phyloP scores from a whole-genome alignment of 2,329 filamentous ascomycete species.

The Pseudogymnoascus sp. region DNA sequence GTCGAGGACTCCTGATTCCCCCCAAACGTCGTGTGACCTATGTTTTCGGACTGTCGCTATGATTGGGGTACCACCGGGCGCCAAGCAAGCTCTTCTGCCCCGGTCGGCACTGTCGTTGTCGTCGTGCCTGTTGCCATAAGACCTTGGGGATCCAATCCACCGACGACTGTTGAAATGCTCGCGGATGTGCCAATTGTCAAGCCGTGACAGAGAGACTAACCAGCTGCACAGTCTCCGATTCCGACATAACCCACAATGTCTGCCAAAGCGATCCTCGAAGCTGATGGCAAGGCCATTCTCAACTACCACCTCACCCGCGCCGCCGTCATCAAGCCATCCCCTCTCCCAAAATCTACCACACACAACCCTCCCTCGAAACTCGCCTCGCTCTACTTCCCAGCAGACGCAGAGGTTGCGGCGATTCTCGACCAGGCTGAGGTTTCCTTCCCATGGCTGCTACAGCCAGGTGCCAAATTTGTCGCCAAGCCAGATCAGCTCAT shows the following conservation, averaged over 20 bases:
- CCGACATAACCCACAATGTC: conserved; percentile 55
- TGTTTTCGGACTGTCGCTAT: background rate
- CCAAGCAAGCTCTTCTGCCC: background rate
- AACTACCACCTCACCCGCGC: conserved; percentile 99
- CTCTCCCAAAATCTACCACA: conserved; percentile 72
- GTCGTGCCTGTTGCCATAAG: background rate
- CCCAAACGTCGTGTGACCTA: background rate
- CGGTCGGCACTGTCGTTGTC: background rate
- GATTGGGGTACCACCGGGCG: background rate
- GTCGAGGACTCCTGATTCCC: background rate
- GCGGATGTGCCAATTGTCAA: background rate
- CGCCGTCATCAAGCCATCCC: conserved; percentile 94
- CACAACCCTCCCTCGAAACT: conserved; percentile 92
- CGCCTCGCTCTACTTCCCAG: conserved; percentile 86
- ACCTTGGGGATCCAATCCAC: background rate
- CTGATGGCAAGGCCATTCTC: conserved; percentile 99
- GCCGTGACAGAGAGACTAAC: background rate
- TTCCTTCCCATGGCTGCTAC: conserved; percentile 92
- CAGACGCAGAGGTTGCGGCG: conserved; percentile 72
- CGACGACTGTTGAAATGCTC: background rate
- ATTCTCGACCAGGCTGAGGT: conserved; percentile 93
- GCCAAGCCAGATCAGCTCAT: conserved; percentile 99
- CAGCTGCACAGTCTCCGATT: background rate
- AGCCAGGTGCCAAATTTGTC: conserved; percentile 80
- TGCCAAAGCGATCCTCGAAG: conserved; percentile 95